These are phyloP conservation scores for Fistulinella prunicolor DNA, from an alignment of 768 basidiomycete genomes.

Conservation along the genomic window DNA sequence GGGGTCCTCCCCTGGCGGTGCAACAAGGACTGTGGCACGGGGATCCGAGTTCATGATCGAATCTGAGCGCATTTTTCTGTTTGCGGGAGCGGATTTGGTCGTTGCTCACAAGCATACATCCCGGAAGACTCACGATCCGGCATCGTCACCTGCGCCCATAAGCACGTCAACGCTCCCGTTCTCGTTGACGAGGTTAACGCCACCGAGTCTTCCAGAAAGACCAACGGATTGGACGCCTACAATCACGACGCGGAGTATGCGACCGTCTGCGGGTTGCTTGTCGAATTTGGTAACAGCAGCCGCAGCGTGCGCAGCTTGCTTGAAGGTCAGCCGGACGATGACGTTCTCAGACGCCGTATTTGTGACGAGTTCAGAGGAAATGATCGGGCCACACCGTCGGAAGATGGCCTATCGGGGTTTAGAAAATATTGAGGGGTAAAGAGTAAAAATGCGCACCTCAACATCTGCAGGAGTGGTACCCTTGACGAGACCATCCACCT, in stretches of 20 bases:
- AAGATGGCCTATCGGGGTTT: constrained; percentile 57
- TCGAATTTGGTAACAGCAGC: constrained; percentile 73
- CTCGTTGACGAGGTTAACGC: constrained; percentile 43
- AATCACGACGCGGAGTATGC: constrained; percentile 60
- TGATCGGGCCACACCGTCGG: constrained; percentile 70
- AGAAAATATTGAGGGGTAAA: background rate
- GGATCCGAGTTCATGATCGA: constrained; percentile 56
- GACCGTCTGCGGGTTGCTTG: constrained; percentile 80
- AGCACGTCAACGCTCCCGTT: constrained; percentile 47
- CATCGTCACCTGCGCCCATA: constrained; percentile 45
- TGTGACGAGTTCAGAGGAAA: constrained; percentile 33
- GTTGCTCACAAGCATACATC: background rate
- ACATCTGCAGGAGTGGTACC: constrained; percentile 86
- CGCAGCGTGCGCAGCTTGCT: constrained; percentile 56
- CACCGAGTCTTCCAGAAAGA: constrained; percentile 57
- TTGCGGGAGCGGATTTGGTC: background rate
- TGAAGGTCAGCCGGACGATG: constrained; percentile 71
- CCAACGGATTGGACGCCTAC: constrained; percentile 56
- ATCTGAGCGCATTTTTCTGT: constrained; percentile 85
- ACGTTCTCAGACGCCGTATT: constrained; percentile 36
- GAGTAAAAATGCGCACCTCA: constrained; percentile 29
- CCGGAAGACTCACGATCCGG: constrained; percentile 50
- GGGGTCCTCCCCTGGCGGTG: constrained; percentile 63
- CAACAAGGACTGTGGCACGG: constrained; percentile 65
- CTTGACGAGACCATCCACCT: constrained; percentile 67